Evolutionary conservation across 2,329 filamentous ascomycete genomes (phyloP), one percentile per base, ranked within the genome.

Genomic region (Cladosporium sp.): DNA sequence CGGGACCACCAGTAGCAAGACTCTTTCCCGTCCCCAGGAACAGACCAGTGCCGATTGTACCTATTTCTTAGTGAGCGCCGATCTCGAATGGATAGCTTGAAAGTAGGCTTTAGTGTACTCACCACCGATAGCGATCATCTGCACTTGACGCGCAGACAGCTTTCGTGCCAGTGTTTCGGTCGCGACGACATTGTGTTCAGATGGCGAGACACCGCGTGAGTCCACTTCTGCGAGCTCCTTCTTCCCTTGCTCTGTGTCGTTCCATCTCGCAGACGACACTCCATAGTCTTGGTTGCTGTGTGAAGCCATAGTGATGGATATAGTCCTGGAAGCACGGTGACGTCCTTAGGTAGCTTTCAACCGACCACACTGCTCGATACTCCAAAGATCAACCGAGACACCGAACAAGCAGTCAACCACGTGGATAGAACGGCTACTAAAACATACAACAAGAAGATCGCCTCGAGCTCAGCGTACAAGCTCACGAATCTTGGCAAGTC

Each of bases 81-180:
- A 91, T 89, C 68, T 89, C 90, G 76, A 87, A 11, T 21, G 2
- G 18, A 18, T 43, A 43, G 39, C 6, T 18, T 10, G 11, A 8
- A 43, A 43, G 34, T 39, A 39, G 34, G 16, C 34, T 5, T 14
- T 18, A 18, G 34, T 28, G 1, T 28, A 53, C 49, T 30, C 7
- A 53, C 49, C 90, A 72, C 89, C 89, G 63, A 91, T 89, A 68
- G 89, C 90, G 76, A 87, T 86, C 85, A 87, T 87, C 72, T 83
- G 82, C 62, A 86, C 83, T 67, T 86, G 84, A 63, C 84, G 77
- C n/a, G 83, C 81, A 67, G 83, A 82, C 36, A 86, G 77, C 49
- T 84, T 82, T 5, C 87, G 84, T 23, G 80, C 80, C 13, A 89
- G 78, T 18, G 36, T 66, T 21, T 63, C 59, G 11, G 21, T 32